A percentile compares a stretch with the other conserved stretches of the same genome.
These are phyloP conservation scores for Elsinoe batatas DNA, from an alignment of 2,329 filamentous ascomycete genomes.

Conservation along the genomic window DNA sequence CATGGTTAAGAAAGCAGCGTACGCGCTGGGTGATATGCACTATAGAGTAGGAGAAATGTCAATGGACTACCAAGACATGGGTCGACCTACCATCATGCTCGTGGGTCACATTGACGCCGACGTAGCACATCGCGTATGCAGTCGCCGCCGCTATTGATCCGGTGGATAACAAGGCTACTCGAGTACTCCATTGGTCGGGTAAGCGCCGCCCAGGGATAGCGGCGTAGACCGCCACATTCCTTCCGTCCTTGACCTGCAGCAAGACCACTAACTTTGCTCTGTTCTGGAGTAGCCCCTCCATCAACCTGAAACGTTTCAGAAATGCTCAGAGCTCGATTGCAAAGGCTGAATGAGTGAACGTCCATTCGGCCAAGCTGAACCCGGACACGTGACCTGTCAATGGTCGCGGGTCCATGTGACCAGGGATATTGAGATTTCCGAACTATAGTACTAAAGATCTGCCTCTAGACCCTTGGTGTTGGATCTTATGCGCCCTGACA, in stretches of 20 bases:
- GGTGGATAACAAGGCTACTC: neutral
- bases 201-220: conserved; percentile 1
- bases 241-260: neutral
- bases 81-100: conserved; percentile 2
- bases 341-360: neutral
- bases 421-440: neutral
- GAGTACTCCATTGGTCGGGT: neutral
- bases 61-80: conserved; percentile 5
- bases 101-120: neutral
- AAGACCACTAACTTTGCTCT: neutral
- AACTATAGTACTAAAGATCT: neutral
- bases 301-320: conserved; percentile 3
- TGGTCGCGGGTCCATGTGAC: too few species aligned
- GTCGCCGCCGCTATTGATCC: neutral
- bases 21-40: conserved; percentile 1
- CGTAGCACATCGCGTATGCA: conserved; percentile 2
- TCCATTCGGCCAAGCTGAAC: too few species aligned
- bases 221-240: conserved; percentile 2
- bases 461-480: too few species aligned
- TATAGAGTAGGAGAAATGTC: neutral
- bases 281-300: neutral
- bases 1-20: neutral
- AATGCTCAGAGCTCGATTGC: neutral
- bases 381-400: too few species aligned
- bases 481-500: too few species aligned